Percentiles rank a stretch among this genome's conserved stretches.
These are phyloP conservation scores for Dothideomycetes sp. DNA, from an alignment of 2,329 filamentous ascomycete genomes.

Conservation along the genomic window DNA sequence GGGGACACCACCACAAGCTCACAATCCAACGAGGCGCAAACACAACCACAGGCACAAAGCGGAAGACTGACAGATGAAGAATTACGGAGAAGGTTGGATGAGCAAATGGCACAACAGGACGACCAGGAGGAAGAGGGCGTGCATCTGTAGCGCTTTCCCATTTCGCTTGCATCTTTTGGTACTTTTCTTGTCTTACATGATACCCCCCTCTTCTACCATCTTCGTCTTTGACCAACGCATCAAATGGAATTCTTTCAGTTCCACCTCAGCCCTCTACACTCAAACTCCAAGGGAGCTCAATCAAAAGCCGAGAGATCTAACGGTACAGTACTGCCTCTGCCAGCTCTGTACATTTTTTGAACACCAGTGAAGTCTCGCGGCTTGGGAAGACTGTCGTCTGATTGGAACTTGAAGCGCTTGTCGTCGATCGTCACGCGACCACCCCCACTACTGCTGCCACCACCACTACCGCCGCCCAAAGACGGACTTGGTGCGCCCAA, in stretches of 20 bases:
- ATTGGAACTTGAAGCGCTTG: constrained; percentile 75
- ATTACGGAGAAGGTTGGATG: constrained; percentile 47
- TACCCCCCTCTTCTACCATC: constrained; percentile 1
- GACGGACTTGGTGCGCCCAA: constrained; percentile 11
- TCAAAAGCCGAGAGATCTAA: constrained; percentile 63
- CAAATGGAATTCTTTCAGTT: neutral
- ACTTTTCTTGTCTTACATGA: neutral
- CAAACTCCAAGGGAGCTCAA: constrained; percentile 19
- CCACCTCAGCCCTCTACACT: neutral
- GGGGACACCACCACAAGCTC: constrained; percentile 1
- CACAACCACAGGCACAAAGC: constrained; percentile 21
- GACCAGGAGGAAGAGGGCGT: constrained; percentile 46
- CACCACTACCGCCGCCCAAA: constrained; percentile 1
- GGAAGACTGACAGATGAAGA: constrained; percentile 51
- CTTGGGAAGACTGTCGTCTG: constrained; percentile 72
- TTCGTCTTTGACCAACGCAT: neutral
- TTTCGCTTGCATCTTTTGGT: neutral
- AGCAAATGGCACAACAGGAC: constrained; percentile 43
- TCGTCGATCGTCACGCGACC: constrained; percentile 56
- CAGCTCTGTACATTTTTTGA: constrained; percentile 73
- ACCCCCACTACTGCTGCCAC: neutral
- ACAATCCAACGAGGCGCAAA: constrained; percentile 1
- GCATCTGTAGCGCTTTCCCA: constrained; percentile 42
- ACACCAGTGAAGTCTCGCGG: constrained; percentile 72
- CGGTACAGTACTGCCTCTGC: constrained; percentile 87